Conservation (phyloP, 2,329 filamentous ascomycete genomes). For the Coleophoma cylindrospora region DNA sequence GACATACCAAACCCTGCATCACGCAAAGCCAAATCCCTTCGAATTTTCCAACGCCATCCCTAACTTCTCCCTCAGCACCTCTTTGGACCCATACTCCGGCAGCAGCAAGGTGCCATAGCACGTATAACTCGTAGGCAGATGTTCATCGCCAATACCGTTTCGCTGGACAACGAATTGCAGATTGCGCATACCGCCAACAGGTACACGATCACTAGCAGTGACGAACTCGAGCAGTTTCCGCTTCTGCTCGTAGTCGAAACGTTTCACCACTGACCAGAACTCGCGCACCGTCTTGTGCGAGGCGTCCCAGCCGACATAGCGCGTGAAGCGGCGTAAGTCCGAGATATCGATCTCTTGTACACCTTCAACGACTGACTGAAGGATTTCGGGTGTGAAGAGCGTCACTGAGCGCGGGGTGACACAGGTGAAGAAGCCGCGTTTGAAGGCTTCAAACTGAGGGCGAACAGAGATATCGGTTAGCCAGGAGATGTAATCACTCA, state of each 20-base stretch:
- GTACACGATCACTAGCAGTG: constrained; percentile 85
- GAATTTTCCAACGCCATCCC: constrained; percentile 84
- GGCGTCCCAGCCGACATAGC: constrained; percentile 77
- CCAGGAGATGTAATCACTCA: constrained; percentile 80
- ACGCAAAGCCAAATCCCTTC: constrained; percentile 84
- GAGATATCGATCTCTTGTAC: constrained; percentile 72
- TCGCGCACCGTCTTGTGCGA: constrained; percentile 64
- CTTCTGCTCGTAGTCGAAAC: constrained; percentile 64
- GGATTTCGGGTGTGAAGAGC: constrained; percentile 59
- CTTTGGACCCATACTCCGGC: constrained; percentile 71
- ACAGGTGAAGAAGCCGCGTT: constrained; percentile 73
- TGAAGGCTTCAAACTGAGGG: constrained; percentile 76
- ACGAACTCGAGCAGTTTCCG: constrained; percentile 85
- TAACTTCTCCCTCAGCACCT: constrained; percentile 69
- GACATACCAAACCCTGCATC: neutral
- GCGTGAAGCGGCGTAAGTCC: constrained; percentile 64
- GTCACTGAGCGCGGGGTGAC: constrained; percentile 65
- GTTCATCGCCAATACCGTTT: constrained; percentile 60
- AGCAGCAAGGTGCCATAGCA: constrained; percentile 87
- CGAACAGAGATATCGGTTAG: constrained; percentile 72
- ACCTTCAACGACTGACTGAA: constrained; percentile 81
- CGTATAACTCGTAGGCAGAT: constrained; percentile 82
- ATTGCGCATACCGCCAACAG: constrained; percentile 77
- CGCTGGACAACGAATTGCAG: constrained; percentile 80
- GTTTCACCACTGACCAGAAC: constrained; percentile 79